A percentile compares a stretch with the other conserved stretches of the same genome.
Conservation (phyloP, 2,329 filamentous ascomycete genomes). For the Coniochaeta sp. region DNA sequence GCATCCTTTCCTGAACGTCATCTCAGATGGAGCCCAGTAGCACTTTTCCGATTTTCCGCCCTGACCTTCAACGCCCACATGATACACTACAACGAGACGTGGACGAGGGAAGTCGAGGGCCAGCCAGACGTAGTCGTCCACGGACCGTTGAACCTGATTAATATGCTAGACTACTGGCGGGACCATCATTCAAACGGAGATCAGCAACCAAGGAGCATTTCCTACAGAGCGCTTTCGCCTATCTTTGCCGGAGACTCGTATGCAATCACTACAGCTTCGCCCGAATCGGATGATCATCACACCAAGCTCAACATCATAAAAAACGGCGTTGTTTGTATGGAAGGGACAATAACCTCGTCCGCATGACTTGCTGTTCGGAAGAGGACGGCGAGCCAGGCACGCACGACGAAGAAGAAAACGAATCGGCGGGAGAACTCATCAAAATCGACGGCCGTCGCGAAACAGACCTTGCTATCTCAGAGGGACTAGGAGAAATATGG, state of each 20-base stretch:
- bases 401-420: too few relatives aligned
- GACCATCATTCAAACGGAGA: constrained; percentile 34
- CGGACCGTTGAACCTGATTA: constrained; percentile 68
- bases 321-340: constrained; percentile 26
- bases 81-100: constrained; percentile 71
- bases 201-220: constrained; percentile 34
- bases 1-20: constrained; percentile 12
- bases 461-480: too few relatives aligned
- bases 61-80: constrained; percentile 81
- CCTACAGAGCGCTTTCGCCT: constrained; percentile 63
- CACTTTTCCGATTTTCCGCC: constrained; percentile 74
- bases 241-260: constrained; percentile 62
- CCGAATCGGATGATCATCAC: constrained; percentile 22
- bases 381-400: too few relatives aligned
- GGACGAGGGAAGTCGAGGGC: constrained; percentile 57
- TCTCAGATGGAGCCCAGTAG: constrained; percentile 35
- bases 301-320: constrained; percentile 43
- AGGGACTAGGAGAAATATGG: not conserved
- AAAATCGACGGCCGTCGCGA: too few relatives aligned
- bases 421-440: too few relatives aligned
- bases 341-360: constrained; percentile 18
- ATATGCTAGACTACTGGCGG: constrained; percentile 62
- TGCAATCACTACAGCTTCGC: constrained; percentile 45
- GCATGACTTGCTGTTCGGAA: not conserved
- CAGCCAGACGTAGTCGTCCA: constrained; percentile 70